Evolutionary conservation across 352 stramenopile species (phyloP), one percentile per base, ranked within the genome.

Genomic region (Globisporangium solare): DNA sequence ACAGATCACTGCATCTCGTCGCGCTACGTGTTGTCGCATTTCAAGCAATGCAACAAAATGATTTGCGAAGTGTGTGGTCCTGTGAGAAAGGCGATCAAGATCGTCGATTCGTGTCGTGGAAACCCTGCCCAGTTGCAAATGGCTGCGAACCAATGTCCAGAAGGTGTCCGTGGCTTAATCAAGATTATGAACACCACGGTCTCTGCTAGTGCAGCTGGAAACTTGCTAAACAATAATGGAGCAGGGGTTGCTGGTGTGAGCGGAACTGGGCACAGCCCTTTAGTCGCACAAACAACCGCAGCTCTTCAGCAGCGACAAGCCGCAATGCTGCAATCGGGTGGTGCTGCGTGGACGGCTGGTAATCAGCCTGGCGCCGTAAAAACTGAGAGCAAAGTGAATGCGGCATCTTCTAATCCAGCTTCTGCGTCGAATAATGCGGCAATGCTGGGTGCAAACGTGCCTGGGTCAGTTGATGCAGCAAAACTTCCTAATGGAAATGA

Each of bases 41-140:
- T 94, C 68, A 94, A 95, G 69, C 86, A 94, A 53, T 95, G 86
- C 76, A 92, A 91, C 66, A 94, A 95, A 57, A 88, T 92, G 75
- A 92, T 95, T 37, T 96, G 88, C 64, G 86, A 93, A 56, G 88
- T 96, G 0, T 95, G 86, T 49, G 88, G 87, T 1, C 86, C 86
- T 10, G 88, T 95, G 20, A 74, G 85, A 0, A 88, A 93, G 47
- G 86, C 86, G 5, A 95, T 95, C 52, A 92, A 94, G 61, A 85
- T 95, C 32, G 80, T 95, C 3, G 85, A 95, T 39, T 89, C 81
- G 39, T 92, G 81, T 24, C 86, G 87, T 47, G 72, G 71, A 6
- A 90, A 95, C 52, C 67, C 80, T 18, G 63, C 68, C 4, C 79
- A 95, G 58, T 71, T 95, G 7, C 85, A 93, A 45, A 66, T 86